A percentile compares a stretch with the other conserved stretches of the same genome.
These are phyloP conservation scores for Lactifluus pinguis DNA, from an alignment of 768 basidiomycete species.

Conservation along the genomic window DNA sequence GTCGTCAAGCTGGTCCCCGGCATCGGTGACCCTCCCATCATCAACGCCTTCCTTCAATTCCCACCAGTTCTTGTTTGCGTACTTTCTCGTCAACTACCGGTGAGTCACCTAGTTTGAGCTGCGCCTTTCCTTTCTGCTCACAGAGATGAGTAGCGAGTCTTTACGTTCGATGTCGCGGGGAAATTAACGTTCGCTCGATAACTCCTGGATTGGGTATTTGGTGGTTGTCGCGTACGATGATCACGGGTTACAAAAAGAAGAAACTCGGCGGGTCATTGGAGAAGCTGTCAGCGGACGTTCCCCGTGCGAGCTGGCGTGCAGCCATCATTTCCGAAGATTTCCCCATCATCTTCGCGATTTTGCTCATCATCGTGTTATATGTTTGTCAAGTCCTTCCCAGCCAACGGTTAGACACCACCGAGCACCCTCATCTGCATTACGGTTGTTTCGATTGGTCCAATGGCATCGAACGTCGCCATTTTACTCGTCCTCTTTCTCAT, in stretches of 20 bases:
- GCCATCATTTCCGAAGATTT: conserved; percentile 85
- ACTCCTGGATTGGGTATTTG: conserved; percentile 99
- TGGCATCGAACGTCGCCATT: conserved; percentile 90
- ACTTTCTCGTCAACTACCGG: conserved; percentile 95
- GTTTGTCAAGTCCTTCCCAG: conserved; percentile 86
- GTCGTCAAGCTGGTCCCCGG: no score
- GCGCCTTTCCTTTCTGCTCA: no score
- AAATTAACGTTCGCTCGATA: conserved; percentile 93
- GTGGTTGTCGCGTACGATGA: conserved; percentile 90
- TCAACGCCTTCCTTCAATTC: no score
- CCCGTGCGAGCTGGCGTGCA: conserved; percentile 86
- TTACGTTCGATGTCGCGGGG: conserved; percentile 98
- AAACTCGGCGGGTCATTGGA: conserved; percentile 93
- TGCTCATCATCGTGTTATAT: conserved; percentile 87
- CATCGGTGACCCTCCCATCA: no score
- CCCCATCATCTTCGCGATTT: conserved; percentile 73
- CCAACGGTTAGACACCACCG: conserved; percentile 54
- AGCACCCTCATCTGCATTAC: conserved; percentile 88
- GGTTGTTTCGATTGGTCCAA: conserved; percentile 86
- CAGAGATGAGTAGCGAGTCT: conserved; percentile 61
- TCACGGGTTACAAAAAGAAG: conserved; percentile 99
- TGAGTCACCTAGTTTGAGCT: conserved; percentile 26
- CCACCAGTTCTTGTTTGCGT: conserved; percentile 96
- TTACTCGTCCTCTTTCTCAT: conserved; percentile 82
- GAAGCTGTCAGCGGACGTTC: conserved; percentile 91